phyloP scores from a whole-genome alignment of 2,329 filamentous ascomycete genomes.

The Colletotrichum navitas region DNA sequence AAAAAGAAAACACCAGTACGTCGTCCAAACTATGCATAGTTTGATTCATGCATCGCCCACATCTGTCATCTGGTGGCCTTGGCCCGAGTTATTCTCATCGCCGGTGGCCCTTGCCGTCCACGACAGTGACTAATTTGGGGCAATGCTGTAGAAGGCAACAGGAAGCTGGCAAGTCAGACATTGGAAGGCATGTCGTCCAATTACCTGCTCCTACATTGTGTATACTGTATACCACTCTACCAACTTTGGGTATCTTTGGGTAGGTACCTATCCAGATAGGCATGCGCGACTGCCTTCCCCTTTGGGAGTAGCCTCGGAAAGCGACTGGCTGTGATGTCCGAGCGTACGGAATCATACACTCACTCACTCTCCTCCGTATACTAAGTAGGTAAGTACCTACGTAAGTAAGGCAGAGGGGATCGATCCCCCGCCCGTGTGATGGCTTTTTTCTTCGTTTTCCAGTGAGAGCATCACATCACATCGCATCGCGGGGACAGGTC shows the following conservation, averaged over 20 bases:
- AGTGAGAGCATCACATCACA: not conserved
- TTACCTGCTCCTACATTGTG: not conserved
- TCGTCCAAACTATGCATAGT: not conserved
- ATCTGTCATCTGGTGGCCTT: not conserved
- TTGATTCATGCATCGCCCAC: not conserved
- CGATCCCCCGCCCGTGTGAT: conserved; percentile 1
- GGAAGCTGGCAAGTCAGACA: not conserved
- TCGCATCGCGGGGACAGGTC: not conserved
- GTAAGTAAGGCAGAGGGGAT: conserved; percentile 7
- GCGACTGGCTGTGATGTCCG: conserved; percentile 14
- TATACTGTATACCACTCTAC: not conserved
- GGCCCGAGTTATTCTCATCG: not conserved
- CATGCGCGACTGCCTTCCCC: conserved; percentile 20
- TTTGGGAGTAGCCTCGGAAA: conserved; percentile 8
- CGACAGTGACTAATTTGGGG: not conserved
- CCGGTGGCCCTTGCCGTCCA: not conserved
- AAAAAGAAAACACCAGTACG: not conserved
- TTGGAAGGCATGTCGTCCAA: conserved; percentile 1
- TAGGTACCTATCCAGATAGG: not conserved
- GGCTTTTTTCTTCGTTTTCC: conserved; percentile 10
- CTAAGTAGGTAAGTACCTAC: too few relatives aligned
- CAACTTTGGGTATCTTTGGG: too few relatives aligned
- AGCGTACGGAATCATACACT: not conserved
- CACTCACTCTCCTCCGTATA: not conserved
- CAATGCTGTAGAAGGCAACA: not conserved